phyloP scores from a whole-genome alignment of 169 alveolate species.

The Plasmodium cynomolgi region DNA sequence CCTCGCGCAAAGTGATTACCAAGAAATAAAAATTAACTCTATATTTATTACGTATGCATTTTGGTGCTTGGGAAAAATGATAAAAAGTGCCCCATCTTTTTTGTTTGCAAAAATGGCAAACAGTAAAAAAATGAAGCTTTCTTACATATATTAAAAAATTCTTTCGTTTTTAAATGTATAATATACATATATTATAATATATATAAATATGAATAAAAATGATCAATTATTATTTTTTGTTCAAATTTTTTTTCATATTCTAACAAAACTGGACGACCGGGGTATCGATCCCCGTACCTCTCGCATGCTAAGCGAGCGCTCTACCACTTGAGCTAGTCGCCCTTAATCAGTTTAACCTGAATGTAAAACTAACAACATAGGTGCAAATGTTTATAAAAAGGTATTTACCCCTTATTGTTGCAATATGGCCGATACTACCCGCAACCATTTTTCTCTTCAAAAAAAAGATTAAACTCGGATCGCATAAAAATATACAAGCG shows the following conservation, averaged over 20 bases:
- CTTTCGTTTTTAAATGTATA: not conserved
- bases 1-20: not conserved
- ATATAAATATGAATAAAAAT: no score
- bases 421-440: not conserved
- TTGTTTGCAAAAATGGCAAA: not conserved
- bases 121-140: not conserved
- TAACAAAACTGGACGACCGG: slow-evolving; percentile 88
- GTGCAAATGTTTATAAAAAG: not conserved
- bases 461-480: not conserved
- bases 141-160: not conserved
- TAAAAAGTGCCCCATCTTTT: not conserved
- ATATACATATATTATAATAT: no score
- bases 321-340: slow-evolving; percentile 99
- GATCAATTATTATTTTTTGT: no score
- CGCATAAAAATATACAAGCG: not conserved
- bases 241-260: not conserved
- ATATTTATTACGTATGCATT: not conserved
- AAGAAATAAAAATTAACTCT: not conserved
- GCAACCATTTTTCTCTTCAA: not conserved
- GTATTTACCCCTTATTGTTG: not conserved
- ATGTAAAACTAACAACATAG: not conserved
- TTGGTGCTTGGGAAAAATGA: not conserved
- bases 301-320: slow-evolving; percentile 99
- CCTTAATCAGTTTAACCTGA: slow-evolving; percentile 57
- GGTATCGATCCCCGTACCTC: slow-evolving; percentile 99